Evolutionary conservation across 2,329 filamentous ascomycete genomes (phyloP).

Genomic region (Neofusicoccum parvum): DNA sequence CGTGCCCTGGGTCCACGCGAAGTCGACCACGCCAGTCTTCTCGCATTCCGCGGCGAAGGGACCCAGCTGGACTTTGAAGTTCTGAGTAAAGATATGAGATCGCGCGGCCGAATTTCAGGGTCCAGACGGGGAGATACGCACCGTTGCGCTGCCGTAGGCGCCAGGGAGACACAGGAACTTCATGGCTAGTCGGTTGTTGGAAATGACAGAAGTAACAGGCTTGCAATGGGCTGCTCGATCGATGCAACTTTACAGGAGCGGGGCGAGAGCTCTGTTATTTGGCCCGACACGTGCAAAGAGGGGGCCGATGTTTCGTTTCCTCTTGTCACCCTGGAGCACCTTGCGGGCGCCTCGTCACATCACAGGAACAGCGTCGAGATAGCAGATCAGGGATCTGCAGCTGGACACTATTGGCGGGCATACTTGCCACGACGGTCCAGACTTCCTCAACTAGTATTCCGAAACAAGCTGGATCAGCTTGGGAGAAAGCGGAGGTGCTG

Average conservation of each 20-base stretch:
- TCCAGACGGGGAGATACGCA: slow-evolving; percentile 34
- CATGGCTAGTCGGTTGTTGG: slow-evolving; percentile 43
- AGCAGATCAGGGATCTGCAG: not conserved
- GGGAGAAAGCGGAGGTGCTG: not conserved
- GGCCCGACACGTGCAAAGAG: not conserved
- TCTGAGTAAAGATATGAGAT: slow-evolving; percentile 39
- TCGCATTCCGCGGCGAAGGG: slow-evolving; percentile 54
- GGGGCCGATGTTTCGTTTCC: not conserved
- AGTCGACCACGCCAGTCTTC: slow-evolving; percentile 50
- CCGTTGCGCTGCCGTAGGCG: slow-evolving; percentile 59
- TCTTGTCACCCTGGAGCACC: not conserved
- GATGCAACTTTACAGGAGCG: not conserved
- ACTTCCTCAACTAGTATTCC: not conserved
- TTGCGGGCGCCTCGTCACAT: not conserved
- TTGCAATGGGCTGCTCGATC: not conserved
- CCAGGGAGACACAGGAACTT: slow-evolving; percentile 61
- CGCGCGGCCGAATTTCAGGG: too few relatives aligned
- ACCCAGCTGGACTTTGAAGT: slow-evolving; percentile 57
- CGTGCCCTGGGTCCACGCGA: slow-evolving; percentile 50
- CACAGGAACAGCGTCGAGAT: not conserved
- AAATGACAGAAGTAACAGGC: not conserved
- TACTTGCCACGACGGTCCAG: not conserved
- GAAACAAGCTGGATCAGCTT: slow-evolving; percentile 1
- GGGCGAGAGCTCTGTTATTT: not conserved
- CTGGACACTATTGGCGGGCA: not conserved